phyloP scores from a whole-genome alignment of 2,329 filamentous ascomycete genomes.

The Chaetomiaceae sp. region DNA sequence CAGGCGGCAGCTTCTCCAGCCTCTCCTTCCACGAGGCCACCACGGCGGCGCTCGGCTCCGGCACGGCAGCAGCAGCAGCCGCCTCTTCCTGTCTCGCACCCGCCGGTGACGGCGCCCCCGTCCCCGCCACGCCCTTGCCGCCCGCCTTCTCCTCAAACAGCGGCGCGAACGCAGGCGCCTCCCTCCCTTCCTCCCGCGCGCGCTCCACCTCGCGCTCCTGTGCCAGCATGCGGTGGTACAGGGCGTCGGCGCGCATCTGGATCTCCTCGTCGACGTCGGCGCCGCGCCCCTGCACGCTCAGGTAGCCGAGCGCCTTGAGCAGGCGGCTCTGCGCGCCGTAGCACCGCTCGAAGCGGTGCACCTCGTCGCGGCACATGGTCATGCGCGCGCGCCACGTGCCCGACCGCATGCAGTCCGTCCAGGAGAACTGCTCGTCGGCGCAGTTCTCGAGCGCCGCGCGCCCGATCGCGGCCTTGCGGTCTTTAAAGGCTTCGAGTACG shows the following conservation, averaged over 20 bases:
- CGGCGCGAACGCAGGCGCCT: slow-evolving; percentile 53
- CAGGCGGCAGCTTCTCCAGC: slow-evolving; percentile 51
- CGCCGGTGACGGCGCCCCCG: too few species aligned
- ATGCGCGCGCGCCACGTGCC: slow-evolving; percentile 63
- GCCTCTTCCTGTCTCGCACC: too few species aligned
- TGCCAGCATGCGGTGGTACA: slow-evolving; percentile 80
- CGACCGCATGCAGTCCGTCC: slow-evolving; percentile 73
- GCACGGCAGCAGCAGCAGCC: neutral
- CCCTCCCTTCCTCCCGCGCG: slow-evolving; percentile 56
- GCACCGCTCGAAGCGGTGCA: slow-evolving; percentile 73
- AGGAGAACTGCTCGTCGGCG: slow-evolving; percentile 74
- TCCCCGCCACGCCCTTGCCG: slow-evolving; percentile 10
- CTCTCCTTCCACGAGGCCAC: slow-evolving; percentile 41
- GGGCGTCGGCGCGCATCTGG: slow-evolving; percentile 88
- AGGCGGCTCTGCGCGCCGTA: slow-evolving; percentile 89
- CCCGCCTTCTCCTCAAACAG: slow-evolving; percentile 38
- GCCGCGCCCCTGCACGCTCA: slow-evolving; percentile 59
- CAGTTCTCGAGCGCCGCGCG: slow-evolving; percentile 89
- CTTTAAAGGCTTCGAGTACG: slow-evolving; percentile 78
- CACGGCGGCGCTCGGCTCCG: slow-evolving; percentile 19
- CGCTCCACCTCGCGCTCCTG: slow-evolving; percentile 72
- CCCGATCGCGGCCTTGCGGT: slow-evolving; percentile 70
- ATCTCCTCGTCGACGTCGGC: slow-evolving; percentile 74
- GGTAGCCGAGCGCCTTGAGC: slow-evolving; percentile 82
- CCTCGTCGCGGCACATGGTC: slow-evolving; percentile 76